phyloP scores from a whole-genome alignment of 2,329 filamentous ascomycete genomes.

The Spiromastix sp. region DNA sequence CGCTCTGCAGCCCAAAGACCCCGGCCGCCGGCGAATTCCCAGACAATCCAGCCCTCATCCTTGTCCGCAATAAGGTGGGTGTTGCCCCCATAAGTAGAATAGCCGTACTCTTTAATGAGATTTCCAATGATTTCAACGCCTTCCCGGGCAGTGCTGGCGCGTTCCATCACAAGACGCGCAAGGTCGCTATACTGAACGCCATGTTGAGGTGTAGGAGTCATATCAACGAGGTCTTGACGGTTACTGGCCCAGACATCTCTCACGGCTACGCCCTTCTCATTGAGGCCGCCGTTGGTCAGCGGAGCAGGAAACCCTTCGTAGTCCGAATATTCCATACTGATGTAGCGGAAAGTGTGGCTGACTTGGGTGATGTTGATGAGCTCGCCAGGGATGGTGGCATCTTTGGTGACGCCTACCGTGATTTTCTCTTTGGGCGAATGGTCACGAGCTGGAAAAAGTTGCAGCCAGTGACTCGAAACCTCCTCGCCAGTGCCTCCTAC shows the following conservation, averaged over 20 bases:
- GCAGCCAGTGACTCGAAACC: constrained; percentile 39
- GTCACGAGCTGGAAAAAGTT: constrained; percentile 34
- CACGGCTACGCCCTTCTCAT: constrained; percentile 32
- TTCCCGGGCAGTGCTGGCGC: constrained; percentile 30
- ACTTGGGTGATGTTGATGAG: too few species aligned
- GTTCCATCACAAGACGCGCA: constrained; percentile 30
- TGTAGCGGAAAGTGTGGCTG: too few species aligned
- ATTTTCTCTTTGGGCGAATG: constrained; percentile 33
- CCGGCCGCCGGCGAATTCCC: too few species aligned
- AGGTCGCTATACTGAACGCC: constrained; percentile 35
- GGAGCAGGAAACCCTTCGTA: constrained; percentile 35
- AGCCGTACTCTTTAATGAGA: constrained; percentile 30
- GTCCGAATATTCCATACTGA: too few species aligned
- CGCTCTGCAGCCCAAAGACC: too few species aligned
- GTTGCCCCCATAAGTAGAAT: constrained; percentile 35
- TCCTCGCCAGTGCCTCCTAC: constrained; percentile 40
- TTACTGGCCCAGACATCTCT: constrained; percentile 34
- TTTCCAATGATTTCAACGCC: constrained; percentile 34
- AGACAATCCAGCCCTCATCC: too few species aligned
- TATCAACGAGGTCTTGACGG: constrained; percentile 28
- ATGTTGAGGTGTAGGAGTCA: constrained; percentile 32
- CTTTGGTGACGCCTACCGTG: constrained; percentile 32
- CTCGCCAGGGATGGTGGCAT: constrained; percentile 29
- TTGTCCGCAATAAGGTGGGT: constrained; percentile 35
- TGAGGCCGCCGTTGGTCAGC: constrained; percentile 35